Evolutionary conservation across 2,329 filamentous ascomycete species (phyloP).

Genomic region (Talaromyces islandicus): DNA sequence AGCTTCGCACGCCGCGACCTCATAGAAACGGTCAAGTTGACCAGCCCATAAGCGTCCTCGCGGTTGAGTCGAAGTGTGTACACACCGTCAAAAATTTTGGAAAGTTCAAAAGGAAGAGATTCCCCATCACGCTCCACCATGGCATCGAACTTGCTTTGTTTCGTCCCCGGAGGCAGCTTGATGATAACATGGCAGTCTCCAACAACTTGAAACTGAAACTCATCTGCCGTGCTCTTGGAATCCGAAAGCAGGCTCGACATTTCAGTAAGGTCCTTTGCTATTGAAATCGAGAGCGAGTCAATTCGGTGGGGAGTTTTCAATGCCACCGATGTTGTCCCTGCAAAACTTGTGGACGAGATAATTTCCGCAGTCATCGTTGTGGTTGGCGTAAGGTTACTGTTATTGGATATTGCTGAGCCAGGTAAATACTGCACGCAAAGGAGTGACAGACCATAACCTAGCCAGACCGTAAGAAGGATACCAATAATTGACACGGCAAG

Average conservation of each 20-base stretch:
- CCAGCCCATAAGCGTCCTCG: constrained; percentile 42
- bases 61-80: constrained; percentile 47
- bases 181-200: constrained; percentile 50
- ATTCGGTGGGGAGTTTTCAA: constrained; percentile 15
- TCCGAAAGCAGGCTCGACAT: constrained; percentile 18
- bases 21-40: constrained; percentile 44
- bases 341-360: constrained; percentile 14
- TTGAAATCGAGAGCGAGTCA: constrained; percentile 13
- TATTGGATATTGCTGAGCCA: constrained; percentile 18
- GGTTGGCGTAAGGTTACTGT: constrained; percentile 12
- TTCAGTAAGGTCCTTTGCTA: constrained; percentile 20
- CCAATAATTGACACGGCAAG: constrained; percentile 22
- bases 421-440: constrained; percentile 21
- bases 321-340: constrained; percentile 21
- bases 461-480: constrained; percentile 21
- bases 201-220: constrained; percentile 50
- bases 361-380: constrained; percentile 17
- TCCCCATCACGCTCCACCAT: constrained; percentile 40
- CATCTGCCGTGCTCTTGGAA: constrained; percentile 25
- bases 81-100: constrained; percentile 47
- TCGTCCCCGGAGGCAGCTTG: constrained; percentile 43
- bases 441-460: constrained; percentile 25
- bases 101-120: constrained; percentile 40
- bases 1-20: constrained; percentile 28
- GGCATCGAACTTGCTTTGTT: constrained; percentile 44